Evolutionary conservation across 306 rosid species (phyloP), one percentile per base, ranked within the genome.

Genomic region (Arachis hypogaea): DNA sequence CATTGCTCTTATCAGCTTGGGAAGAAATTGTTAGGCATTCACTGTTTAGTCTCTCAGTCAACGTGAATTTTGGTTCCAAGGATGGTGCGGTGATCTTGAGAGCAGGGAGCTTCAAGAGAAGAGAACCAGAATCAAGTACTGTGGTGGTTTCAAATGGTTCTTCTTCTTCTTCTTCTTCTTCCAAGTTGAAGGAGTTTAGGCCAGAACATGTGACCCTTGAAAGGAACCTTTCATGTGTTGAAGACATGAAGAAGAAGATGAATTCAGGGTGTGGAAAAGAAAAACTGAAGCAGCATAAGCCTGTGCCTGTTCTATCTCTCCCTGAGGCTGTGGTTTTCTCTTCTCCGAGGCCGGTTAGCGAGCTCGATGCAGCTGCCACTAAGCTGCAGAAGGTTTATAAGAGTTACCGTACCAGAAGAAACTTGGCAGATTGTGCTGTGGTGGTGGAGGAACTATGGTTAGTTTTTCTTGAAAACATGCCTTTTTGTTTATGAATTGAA

Each of bases 351-450:
- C 93, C 96, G 6, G 90, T 84, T 4, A 73, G 72, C 46, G 96
- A 94, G 83, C 98, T 94, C 43, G 93, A 92, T 46, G 93, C 93
- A 9, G 99, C 99, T 1, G 99, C 99, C 29, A 86, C 84, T 49
- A 94, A 73, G 80, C 66, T 94, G 73, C 99, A 94, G 67, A 94
- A 94, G 63, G 96, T 89, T 5, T 94, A 94, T 66, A 94, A 94
- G 81, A 90, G 97, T 81, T 92, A 94, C 70, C 83, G 98, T 1
- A 94, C 98, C 0, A 45, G 99, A 74, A 83, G 99, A 75, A 94
- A 90, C 75, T 94, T 94, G 45, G 99, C 99, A 11, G 99, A 94
- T 79, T 94, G 99, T 81, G 99, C 97, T 5, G 99, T 94, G 63
- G 92, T 94, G 29, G 90, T 86, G 18, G 97, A 94, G 72, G 99